Base-by-base conservation (phyloP, 345 rosid species). In the Euphorbia pulcherrima region DNA sequence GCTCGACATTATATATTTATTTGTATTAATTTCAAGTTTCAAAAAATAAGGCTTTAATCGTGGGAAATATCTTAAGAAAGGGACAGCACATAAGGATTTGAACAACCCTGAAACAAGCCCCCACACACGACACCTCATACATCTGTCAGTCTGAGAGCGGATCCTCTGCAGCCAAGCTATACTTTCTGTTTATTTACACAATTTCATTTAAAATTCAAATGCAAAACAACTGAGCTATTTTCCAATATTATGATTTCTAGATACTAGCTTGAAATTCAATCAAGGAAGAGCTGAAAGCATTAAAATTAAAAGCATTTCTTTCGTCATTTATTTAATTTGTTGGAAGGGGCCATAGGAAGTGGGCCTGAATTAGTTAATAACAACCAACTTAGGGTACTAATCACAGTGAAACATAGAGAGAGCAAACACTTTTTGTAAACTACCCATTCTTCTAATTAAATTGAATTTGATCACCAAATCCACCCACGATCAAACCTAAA, bases 81-180 rank as follows among this genome's bases (percentile, higher is more conserved):
- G 56, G n/a, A 52, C 6, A 12, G 10, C 14, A 60, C 33, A 18
- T 5, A 18, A n/a, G n/a, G 57, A 14, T 8, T n/a, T 23, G 50
- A 44, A 8, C 69, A 61, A 78, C 74, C 73, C 67, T 74, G 68
- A 30, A 3, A 5, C 8, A 61, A 5, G 35, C n/a, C 44, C 44
- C 10, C 33, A 23, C 4, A 1, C 6, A 2, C 29, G 17, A 50
- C 54, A 50, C 8, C 54, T 18, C 54, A 50, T 18, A n/a, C 6
- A 18, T 18, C 16, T 4, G 54, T 57, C 29, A 5, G n/a, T n/a
- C n/a, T n/a, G n/a, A n/a, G 5, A 40, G 1, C 14, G n/a, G 50
- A 55, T 63, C 29, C 74, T 63, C 64, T 56, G 18, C 23, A 5
- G 17, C 47, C 60, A 69, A 69, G 64, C n/a, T 41, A 57, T 17